A percentile compares a stretch with the other conserved stretches of the same genome.
These are phyloP conservation scores for Dillenia turbinata DNA, from an alignment of 164 flowering plant genomes.

Conservation along the genomic window DNA sequence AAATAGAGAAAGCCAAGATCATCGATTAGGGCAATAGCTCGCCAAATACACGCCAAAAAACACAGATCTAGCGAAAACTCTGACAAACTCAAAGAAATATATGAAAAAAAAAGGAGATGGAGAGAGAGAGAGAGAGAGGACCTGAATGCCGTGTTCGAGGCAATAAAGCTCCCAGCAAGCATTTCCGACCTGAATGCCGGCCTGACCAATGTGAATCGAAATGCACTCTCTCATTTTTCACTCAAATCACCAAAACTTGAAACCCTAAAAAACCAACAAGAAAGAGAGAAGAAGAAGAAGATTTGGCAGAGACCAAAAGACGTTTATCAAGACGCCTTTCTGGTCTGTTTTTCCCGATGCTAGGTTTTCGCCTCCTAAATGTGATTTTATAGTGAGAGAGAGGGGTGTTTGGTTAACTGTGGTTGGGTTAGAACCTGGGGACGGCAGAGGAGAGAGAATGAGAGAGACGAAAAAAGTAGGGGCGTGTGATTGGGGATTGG, in stretches of 20 bases:
- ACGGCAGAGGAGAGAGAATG: no score
- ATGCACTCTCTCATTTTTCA: slow-evolving; percentile 44
- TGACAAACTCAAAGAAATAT: no score
- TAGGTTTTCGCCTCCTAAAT: no score
- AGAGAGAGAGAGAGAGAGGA: slow-evolving; percentile 2
- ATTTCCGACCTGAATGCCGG: slow-evolving; percentile 49
- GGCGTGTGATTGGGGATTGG: no score
- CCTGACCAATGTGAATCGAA: slow-evolving; percentile 42
- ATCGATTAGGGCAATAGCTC: no score
- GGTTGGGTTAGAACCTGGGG: slow-evolving; percentile 1
- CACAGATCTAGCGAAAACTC: neutral
- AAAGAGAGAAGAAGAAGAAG: slow-evolving; percentile 1
- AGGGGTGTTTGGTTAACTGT: slow-evolving; percentile 9
- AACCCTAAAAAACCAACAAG: neutral
- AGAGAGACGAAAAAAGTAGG: no score
- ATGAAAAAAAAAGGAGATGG: neutral
- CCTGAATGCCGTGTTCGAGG: slow-evolving; percentile 48
- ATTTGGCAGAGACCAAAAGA: neutral
- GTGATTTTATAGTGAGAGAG: neutral
- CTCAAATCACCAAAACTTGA: no score
- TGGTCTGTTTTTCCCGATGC: neutral
- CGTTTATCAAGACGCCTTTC: slow-evolving; percentile 50
- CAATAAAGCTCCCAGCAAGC: slow-evolving; percentile 54
- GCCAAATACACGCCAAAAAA: no score
- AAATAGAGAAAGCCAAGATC: no score